Evolutionary conservation across 768 basidiomycete genomes (phyloP), one percentile per base, ranked within the genome.

Genomic region (Kockovaella imperatae): DNA sequence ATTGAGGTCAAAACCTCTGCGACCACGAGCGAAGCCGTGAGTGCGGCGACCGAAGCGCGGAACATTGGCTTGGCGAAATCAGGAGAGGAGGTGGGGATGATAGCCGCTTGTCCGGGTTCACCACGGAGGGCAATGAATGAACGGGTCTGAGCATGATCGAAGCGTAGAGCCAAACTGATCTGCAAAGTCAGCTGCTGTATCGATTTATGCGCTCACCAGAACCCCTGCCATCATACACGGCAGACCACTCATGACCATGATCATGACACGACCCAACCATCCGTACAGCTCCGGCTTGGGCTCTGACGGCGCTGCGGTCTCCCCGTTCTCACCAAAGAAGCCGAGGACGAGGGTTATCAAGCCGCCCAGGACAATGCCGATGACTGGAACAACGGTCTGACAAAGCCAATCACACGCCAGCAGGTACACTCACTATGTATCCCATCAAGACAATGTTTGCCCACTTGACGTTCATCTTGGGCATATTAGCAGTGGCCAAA

Each of bases 341-440:
- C 24, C 20, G 40, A 42, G 40, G 6, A 10, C 23, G 20, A 7
- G 23, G 40, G 28, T 28, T 11, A 20, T 38, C 11, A 6, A 24
- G 24, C 40, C 40, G 40, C 24, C 28, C 40, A 28, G 10, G 20
- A 11, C 23, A n/a, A n/a, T n/a, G 40, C 7, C 25, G 10, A 42
- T 10, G 18, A 42, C 13, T 6, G 40, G 40, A 14, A 26, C 28
- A 11, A 6, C 40, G 24, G 28, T 24, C 40, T 42, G 20, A 39
- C 10, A 7, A 11, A 28, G 25, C 8, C 36, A 10, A 10, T 42
- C 40, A 21, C 20, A 14, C 23, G 28, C 13, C 6, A 21, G 40
- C 40, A 42, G 10, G 25, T 21, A 42, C 23, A 42, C 40, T 42
- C 40, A 42, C 40, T 13, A 42, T 7, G 25, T 42, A 42, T 20